Percentiles rank a stretch among this genome's conserved stretches.
Evolutionary conservation across 495 filamentous ascomycete genomes (phyloP).

Genomic region (Usnea hakonensis): DNA sequence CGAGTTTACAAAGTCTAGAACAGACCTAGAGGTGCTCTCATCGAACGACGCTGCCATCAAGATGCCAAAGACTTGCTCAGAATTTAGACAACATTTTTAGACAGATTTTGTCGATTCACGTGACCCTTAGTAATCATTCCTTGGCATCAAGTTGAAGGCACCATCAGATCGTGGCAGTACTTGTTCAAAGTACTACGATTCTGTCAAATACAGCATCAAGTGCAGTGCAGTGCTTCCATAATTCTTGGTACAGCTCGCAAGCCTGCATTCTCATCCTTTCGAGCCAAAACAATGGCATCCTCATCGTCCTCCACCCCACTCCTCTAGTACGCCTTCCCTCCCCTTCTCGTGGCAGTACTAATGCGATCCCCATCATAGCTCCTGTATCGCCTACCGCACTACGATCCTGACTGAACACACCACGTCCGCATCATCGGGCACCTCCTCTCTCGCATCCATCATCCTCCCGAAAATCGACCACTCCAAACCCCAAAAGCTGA

Average conservation of each 20-base stretch:
- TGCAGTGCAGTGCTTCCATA: neutral
- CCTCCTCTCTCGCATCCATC: conserved; percentile 74
- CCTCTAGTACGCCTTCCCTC: conserved; percentile 21
- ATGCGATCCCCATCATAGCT: conserved; percentile 14
- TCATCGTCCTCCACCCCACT: conserved; percentile 25
- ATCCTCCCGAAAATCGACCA: conserved; percentile 95
- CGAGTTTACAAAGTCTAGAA: neutral
- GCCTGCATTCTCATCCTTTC: neutral
- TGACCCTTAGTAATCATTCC: neutral
- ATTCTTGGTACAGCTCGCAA: neutral
- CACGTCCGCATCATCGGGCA: conserved; percentile 58
- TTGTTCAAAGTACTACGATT: neutral
- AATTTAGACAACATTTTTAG: neutral
- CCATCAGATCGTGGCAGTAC: neutral
- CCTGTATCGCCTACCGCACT: conserved; percentile 35
- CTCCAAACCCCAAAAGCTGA: conserved; percentile 72
- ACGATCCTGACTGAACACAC: conserved; percentile 93
- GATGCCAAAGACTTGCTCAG: neutral
- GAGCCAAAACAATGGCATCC: conserved; percentile 22
- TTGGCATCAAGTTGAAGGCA: conserved; percentile 4
- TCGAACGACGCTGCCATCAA: no score
- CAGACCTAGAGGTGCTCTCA: neutral
- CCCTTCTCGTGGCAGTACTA: neutral
- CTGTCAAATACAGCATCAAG: neutral
- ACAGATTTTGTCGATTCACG: neutral